Conservation (phyloP, 441 rosid genomes). For the Populus trichocarpa region DNA sequence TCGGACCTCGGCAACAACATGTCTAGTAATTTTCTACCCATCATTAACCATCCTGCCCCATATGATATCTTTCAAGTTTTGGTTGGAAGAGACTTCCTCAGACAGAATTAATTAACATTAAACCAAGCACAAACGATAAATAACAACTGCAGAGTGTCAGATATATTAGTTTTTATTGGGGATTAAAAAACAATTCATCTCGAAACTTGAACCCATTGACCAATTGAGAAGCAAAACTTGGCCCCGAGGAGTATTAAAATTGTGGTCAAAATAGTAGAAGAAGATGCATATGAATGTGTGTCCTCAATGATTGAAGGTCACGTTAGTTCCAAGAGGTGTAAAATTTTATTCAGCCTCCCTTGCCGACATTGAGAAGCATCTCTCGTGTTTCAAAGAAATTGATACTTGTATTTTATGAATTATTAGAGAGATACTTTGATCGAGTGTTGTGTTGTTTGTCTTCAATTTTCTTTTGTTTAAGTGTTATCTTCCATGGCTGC, state of each 20-base stretch:
- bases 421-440: too few species aligned
- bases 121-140: too few species aligned
- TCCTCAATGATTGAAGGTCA: conserved; percentile 11
- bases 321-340: background rate
- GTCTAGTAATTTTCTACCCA: too few species aligned
- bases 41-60: background rate
- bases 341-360: background rate
- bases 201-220: background rate
- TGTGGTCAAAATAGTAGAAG: background rate
- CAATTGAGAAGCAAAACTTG: background rate
- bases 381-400: background rate
- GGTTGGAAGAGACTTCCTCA: background rate
- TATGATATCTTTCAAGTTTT: background rate
- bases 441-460: too few species aligned
- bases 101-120: too few species aligned
- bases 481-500: too few species aligned
- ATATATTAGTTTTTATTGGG: background rate
- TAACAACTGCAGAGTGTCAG: conserved; percentile 1
- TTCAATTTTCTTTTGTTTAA: too few species aligned
- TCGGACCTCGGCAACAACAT: too few species aligned
- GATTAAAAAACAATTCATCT: background rate
- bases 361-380: conserved; percentile 6
- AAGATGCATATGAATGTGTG: conserved; percentile 9
- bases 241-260: background rate
- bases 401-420: too few species aligned